phyloP scores from a whole-genome alignment of 768 basidiomycete genomes.

The Multifurca ochricompacta region DNA sequence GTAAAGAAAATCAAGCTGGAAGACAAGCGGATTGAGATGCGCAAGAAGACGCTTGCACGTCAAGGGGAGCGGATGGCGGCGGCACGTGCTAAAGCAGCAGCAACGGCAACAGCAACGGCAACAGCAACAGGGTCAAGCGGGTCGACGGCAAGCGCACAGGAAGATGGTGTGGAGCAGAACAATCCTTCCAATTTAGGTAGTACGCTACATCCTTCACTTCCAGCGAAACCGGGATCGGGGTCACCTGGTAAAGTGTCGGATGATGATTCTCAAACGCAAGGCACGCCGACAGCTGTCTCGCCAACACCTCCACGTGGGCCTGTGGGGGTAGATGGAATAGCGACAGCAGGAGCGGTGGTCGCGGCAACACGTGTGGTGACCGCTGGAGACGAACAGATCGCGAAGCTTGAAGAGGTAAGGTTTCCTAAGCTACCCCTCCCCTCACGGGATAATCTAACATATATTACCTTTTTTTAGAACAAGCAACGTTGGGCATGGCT shows the following conservation, averaged over 20 bases:
- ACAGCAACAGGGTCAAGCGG: no score
- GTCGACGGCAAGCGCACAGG: constrained; percentile 25
- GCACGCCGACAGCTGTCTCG: constrained; percentile 12
- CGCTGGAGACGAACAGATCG: constrained; percentile 42
- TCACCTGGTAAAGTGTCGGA: constrained; percentile 25
- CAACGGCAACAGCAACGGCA: constrained; percentile 21
- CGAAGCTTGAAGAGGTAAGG: constrained; percentile 55
- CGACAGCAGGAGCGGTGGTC: background rate
- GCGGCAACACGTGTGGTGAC: constrained; percentile 21
- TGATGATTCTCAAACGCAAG: constrained; percentile 31
- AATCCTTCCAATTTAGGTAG: constrained; percentile 7
- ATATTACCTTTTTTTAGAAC: constrained; percentile 41
- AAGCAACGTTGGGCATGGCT: constrained; percentile 78
- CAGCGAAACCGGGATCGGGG: constrained; percentile 54
- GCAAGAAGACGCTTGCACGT: constrained; percentile 35
- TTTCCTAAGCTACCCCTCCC: constrained; percentile 8
- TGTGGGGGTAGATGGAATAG: background rate
- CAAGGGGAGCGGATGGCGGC: constrained; percentile 33
- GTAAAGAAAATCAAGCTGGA: constrained; percentile 62
- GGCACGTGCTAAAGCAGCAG: constrained; percentile 37
- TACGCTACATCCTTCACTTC: constrained; percentile 27
- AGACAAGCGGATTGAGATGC: constrained; percentile 51
- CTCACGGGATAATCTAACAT: no score
- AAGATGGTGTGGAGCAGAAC: background rate
- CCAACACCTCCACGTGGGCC: constrained; percentile 2